Evolutionary conservation across 805 yeast species (phyloP), one percentile per base, ranked within the genome.

Genomic region (Saturnispora saitoi): DNA sequence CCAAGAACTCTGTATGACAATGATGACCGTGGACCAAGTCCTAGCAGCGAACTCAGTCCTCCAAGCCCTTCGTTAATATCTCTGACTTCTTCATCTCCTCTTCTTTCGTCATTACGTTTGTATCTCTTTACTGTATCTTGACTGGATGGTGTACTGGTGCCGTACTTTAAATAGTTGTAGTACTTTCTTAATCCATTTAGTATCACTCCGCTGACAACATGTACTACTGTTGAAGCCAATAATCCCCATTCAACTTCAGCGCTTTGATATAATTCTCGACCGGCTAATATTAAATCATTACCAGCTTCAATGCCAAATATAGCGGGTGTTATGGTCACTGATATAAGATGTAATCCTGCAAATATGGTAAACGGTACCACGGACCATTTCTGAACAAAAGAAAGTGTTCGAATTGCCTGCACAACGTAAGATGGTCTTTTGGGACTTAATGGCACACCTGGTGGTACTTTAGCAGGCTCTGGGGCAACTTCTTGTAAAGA

Each of bases 191-290:
- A 50, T 1, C 68, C 17, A 49, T 86, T 62, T 7, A 77, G 48
- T 0, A 60, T 54, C 1, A 80, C 47, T 0, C 93, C 91, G 43
- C 80, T 64, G 1, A 66, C 28, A 1, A 83, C 66, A 57, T 85
- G 93, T 2, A 64, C 52, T 0, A 65, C 58, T 1, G 71, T 62
- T 0, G 80, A 64, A 0, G 76, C 80, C 0, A 81, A 68, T n/a
- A 76, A 55, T 0, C 68, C 47, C 7, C 60, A 59, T 57, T 83
- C 91, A 12, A 79, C 62, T 1, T 65, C 54, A 0, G 80, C 72
- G 0, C 70, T 66, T 49, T 80, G 85, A 59, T 84, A 85, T 0
- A 85, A 55, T 15, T 78, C 73, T 34, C 91, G 69, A 0, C 80
- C 78, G 65, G 81, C 68, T 53, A 80, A 75, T 45, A 85, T 67